Conservation (phyloP, 2,329 filamentous ascomycete genomes). For the Cordyceps sp. region DNA sequence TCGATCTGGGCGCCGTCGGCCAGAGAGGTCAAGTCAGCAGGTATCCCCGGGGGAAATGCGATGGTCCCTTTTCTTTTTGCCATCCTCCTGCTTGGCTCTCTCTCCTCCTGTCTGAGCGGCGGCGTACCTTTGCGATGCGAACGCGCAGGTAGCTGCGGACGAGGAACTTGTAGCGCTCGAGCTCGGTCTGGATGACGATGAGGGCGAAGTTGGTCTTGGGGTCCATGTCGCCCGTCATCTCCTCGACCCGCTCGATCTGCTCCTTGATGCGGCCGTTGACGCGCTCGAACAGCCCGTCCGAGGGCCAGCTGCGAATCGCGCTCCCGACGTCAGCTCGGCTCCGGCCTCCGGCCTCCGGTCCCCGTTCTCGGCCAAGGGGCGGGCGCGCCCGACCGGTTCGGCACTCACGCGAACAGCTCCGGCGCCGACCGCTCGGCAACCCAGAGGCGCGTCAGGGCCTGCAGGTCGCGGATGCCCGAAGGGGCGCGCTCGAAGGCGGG, state of each 20-base stretch:
- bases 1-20: slow-evolving; percentile 41
- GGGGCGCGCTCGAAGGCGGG: slow-evolving; percentile 36
- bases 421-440: slow-evolving; percentile 80
- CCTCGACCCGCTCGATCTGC: slow-evolving; percentile 57
- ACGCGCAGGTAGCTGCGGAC: slow-evolving; percentile 69
- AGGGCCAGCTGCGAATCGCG: slow-evolving; percentile 36
- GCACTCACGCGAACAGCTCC: slow-evolving; percentile 59
- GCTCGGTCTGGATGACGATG: slow-evolving; percentile 90
- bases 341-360: background rate
- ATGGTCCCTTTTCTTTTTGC: background rate
- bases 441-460: slow-evolving; percentile 82
- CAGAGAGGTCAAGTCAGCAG: too few species aligned
- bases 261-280: slow-evolving; percentile 55
- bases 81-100: background rate
- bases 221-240: slow-evolving; percentile 71
- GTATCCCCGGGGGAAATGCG: background rate
- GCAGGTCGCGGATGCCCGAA: slow-evolving; percentile 56
- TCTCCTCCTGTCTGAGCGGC: background rate
- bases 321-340: background rate
- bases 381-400: slow-evolving; percentile 3
- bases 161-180: slow-evolving; percentile 86
- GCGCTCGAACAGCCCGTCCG: slow-evolving; percentile 62
- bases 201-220: slow-evolving; percentile 83
- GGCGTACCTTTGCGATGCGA: slow-evolving; percentile 69
- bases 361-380: slow-evolving; percentile 5